These are phyloP conservation scores for Serendipita sp. DNA, from an alignment of 768 basidiomycete genomes.

Conservation along the genomic window DNA sequence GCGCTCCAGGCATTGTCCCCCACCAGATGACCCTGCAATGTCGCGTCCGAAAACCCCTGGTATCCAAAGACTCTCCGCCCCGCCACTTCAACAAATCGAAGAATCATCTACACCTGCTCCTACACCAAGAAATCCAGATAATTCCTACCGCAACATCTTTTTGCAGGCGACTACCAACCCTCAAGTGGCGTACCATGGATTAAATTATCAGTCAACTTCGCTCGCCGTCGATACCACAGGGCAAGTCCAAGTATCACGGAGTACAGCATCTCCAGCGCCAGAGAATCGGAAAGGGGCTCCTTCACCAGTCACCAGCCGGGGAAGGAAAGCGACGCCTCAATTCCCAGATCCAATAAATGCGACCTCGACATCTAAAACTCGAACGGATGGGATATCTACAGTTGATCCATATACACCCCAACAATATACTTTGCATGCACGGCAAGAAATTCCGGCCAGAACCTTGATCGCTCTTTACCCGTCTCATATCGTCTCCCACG, in stretches of 20 bases:
- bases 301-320: not conserved
- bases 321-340: not conserved
- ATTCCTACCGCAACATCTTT: not conserved
- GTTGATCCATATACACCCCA: constrained; percentile 18
- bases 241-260: not conserved
- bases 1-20: not conserved
- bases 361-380: not conserved
- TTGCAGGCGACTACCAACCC: not conserved
- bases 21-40: not conserved
- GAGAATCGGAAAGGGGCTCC: not conserved
- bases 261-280: not conserved
- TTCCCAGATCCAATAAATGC: not conserved
- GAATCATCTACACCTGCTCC: not conserved
- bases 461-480: constrained; percentile 47
- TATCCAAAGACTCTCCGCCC: not conserved
- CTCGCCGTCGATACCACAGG: not conserved
- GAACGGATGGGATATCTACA: not conserved
- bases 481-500: constrained; percentile 47
- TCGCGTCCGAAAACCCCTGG: not conserved
- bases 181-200: not conserved
- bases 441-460: constrained; percentile 35
- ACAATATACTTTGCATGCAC: constrained; percentile 47
- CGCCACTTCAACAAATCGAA: not conserved
- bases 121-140: not conserved
- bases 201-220: not conserved